phyloP scores from a whole-genome alignment of 2,329 filamentous ascomycete genomes.

The Verticillium nonalfalfae region DNA sequence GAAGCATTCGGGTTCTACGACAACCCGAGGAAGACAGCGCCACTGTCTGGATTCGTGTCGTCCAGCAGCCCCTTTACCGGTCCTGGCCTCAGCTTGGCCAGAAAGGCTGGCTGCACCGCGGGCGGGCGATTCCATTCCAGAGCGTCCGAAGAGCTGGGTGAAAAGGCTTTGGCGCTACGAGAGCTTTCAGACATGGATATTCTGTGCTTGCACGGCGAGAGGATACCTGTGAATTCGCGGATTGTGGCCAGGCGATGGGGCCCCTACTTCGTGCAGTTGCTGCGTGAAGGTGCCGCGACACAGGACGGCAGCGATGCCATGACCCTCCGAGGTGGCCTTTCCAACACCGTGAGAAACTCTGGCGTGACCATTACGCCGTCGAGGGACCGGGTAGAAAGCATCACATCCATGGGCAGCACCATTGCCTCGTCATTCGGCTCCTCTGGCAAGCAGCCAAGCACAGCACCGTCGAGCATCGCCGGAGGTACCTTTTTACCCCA shows the following conservation, averaged over 20 bases:
- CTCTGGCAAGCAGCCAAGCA: slow-evolving; percentile 33
- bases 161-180: slow-evolving; percentile 69
- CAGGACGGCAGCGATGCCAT: slow-evolving; percentile 68
- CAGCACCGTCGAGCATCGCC: slow-evolving; percentile 36
- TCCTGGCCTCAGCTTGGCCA: slow-evolving; percentile 47
- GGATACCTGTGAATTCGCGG: slow-evolving; percentile 88
- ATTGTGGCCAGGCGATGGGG: slow-evolving; percentile 87
- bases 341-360: slow-evolving; percentile 62
- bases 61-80: slow-evolving; percentile 65
- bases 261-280: slow-evolving; percentile 87
- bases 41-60: slow-evolving; percentile 79
- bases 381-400: slow-evolving; percentile 41
- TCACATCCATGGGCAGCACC: slow-evolving; percentile 36
- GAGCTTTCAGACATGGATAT: slow-evolving; percentile 97
- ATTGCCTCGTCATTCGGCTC: slow-evolving; percentile 30
- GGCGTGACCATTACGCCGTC: slow-evolving; percentile 78
- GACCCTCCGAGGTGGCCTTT: slow-evolving; percentile 62
- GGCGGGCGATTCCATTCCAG: slow-evolving; percentile 71
- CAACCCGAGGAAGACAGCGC: slow-evolving; percentile 74
- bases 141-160: slow-evolving; percentile 79
- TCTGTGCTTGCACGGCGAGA: slow-evolving; percentile 81
- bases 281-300: slow-evolving; percentile 71
- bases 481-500: slow-evolving; percentile 2
- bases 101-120: slow-evolving; percentile 58
- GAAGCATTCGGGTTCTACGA: slow-evolving; percentile 97